These are phyloP conservation scores for Beauveria australis DNA, from an alignment of 2,329 filamentous ascomycete species.

Conservation along the genomic window DNA sequence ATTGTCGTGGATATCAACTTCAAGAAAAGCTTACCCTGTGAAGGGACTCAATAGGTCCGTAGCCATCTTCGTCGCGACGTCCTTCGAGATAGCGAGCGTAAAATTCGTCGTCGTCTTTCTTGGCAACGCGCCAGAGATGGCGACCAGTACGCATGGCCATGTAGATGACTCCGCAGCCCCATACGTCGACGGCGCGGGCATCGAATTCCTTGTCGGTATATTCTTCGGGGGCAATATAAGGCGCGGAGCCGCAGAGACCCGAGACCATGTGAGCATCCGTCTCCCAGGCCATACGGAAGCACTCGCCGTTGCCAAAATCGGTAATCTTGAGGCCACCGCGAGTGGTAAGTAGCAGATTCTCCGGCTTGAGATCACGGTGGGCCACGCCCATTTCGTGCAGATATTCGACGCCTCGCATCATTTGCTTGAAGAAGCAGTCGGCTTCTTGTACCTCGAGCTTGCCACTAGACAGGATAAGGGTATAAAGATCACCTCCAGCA, in stretches of 20 bases:
- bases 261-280: slow-evolving; percentile 97
- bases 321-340: slow-evolving; percentile 94
- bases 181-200: slow-evolving; percentile 93
- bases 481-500: slow-evolving; percentile 92
- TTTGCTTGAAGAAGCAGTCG: slow-evolving; percentile 97
- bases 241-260: slow-evolving; percentile 89
- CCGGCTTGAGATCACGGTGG: slow-evolving; percentile 91
- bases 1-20: background rate
- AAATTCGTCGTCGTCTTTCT: slow-evolving; percentile 95
- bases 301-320: slow-evolving; percentile 97
- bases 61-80: slow-evolving; percentile 87
- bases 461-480: slow-evolving; percentile 78
- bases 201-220: slow-evolving; percentile 95
- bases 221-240: slow-evolving; percentile 95
- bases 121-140: slow-evolving; percentile 93
- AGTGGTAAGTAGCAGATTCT: slow-evolving; percentile 89
- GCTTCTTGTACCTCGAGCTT: slow-evolving; percentile 90
- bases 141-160: slow-evolving; percentile 98
- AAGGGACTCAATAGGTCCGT: slow-evolving; percentile 90
- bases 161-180: slow-evolving; percentile 98
- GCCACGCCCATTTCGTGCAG: slow-evolving; percentile 99
- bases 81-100: slow-evolving; percentile 92
- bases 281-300: slow-evolving; percentile 99
- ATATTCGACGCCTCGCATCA: slow-evolving; percentile 98
- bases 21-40: slow-evolving; percentile 66